These are phyloP conservation scores for Ceratobasidium sp. DNA, from an alignment of 1,284 basidiomycete genomes.

Conservation along the genomic window DNA sequence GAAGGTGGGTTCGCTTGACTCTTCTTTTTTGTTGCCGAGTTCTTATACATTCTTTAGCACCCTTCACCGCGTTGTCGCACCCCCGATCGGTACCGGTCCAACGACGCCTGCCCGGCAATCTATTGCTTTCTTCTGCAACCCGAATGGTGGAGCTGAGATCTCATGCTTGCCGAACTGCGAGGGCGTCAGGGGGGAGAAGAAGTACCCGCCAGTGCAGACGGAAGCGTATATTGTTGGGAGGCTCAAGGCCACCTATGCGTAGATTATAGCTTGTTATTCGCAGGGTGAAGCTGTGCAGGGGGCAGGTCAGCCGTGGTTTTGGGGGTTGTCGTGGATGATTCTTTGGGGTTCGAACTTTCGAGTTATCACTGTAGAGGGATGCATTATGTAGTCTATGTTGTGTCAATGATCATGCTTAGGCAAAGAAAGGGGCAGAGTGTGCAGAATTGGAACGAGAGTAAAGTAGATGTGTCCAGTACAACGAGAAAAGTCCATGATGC, in stretches of 20 bases:
- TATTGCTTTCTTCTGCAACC: conserved; percentile 90
- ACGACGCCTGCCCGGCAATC: conserved; percentile 79
- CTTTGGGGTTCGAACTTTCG: background rate
- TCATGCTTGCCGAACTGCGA: conserved; percentile 78
- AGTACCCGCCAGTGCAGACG: conserved; percentile 61
- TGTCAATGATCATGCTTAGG: conserved; percentile 17
- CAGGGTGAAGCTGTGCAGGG: background rate
- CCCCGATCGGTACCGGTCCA: conserved; percentile 65
- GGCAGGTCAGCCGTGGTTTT: background rate
- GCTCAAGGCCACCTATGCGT: conserved; percentile 39
- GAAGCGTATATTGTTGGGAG: conserved; percentile 84
- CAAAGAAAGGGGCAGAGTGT: conserved; percentile 5
- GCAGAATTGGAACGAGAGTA: conserved; percentile 19
- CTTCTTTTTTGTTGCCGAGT: background rate
- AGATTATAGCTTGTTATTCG: conserved; percentile 20
- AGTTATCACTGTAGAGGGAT: background rate
- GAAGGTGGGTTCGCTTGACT: conserved; percentile 52
- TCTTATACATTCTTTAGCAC: conserved; percentile 61
- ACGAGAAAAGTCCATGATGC: conserved; percentile 20
- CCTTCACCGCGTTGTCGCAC: conserved; percentile 84
- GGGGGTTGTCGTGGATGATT: background rate
- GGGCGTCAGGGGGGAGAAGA: conserved; percentile 53
- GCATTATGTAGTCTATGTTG: conserved; percentile 28
- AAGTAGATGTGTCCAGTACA: conserved; percentile 22
- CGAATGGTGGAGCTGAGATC: conserved; percentile 78